Evolutionary conservation across 140 eudicot genomes (phyloP).

Genomic region (Bidens hawaiensis): DNA sequence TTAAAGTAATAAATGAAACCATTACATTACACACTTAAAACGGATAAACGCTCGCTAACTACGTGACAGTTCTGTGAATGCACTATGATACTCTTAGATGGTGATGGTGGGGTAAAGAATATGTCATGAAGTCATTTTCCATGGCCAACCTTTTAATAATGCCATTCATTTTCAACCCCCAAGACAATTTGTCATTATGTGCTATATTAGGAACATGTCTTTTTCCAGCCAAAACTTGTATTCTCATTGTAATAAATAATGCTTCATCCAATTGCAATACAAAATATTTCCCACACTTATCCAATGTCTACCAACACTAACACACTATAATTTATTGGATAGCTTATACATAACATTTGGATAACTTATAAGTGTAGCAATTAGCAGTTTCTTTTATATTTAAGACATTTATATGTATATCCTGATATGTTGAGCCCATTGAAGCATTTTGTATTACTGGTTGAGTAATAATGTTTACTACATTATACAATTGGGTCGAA

Average conservation of each 20-base stretch:
- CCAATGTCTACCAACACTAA: neutral
- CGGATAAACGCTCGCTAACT: too few relatives aligned
- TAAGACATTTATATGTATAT: neutral
- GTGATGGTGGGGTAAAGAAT: neutral
- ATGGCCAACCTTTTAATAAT: neutral
- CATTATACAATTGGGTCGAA: neutral
- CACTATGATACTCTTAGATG: too few relatives aligned
- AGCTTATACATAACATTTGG: too few relatives aligned
- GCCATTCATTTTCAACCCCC: constrained; percentile 5
- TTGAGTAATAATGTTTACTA: too few relatives aligned
- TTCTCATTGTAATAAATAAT: neutral
- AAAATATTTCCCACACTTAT: neutral
- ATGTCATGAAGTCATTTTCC: neutral
- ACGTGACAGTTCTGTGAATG: too few relatives aligned
- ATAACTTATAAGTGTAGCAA: too few relatives aligned
- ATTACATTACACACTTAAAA: too few relatives aligned
- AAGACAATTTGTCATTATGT: constrained; percentile 18
- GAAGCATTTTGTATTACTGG: neutral
- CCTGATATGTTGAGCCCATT: too few relatives aligned
- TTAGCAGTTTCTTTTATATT: too few relatives aligned
- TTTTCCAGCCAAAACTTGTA: neutral
- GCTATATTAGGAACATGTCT: constrained; percentile 5
- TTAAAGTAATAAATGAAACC: too few relatives aligned
- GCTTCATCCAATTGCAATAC: constrained; percentile 6
- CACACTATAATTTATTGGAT: neutral